Evolutionary conservation across 2,329 filamentous ascomycete genomes (phyloP).

Genomic region (Monosporascus sp.): DNA sequence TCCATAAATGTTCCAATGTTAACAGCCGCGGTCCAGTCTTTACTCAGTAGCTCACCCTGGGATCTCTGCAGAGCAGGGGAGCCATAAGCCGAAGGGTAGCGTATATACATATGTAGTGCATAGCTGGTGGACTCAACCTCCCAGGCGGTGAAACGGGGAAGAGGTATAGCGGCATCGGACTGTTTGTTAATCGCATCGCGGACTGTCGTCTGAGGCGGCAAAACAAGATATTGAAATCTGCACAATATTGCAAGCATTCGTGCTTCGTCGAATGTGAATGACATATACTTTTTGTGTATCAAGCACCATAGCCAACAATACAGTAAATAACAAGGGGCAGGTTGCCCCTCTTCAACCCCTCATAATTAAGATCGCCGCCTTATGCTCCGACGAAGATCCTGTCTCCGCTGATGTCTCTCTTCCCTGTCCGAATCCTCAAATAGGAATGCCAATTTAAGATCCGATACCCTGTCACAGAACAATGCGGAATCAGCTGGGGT

Average conservation of each 20-base stretch:
- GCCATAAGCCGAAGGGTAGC: too few relatives aligned
- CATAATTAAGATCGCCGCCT: neutral
- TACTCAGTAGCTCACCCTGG: too few relatives aligned
- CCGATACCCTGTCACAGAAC: neutral
- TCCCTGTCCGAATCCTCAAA: neutral
- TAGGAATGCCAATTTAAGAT: neutral
- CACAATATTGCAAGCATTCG: too few relatives aligned
- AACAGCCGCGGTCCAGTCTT: too few relatives aligned
- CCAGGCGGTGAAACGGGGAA: neutral
- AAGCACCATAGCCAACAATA: neutral
- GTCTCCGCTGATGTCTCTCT: neutral
- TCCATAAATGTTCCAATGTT: too few relatives aligned
- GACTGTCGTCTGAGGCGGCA: neutral
- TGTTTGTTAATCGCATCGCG: neutral
- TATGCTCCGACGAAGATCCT: neutral
- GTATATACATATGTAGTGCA: too few relatives aligned
- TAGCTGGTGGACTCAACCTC: too few relatives aligned
- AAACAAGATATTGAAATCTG: too few relatives aligned
- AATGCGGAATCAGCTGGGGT: neutral
- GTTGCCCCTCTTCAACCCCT: neutral
- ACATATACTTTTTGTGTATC: neutral
- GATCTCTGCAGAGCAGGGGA: too few relatives aligned
- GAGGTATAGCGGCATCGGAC: neutral
- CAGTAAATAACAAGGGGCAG: too few relatives aligned
- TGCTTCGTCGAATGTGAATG: neutral